Conservation (phyloP, 164 flowering plant genomes). For the Umbellularia californica region DNA sequence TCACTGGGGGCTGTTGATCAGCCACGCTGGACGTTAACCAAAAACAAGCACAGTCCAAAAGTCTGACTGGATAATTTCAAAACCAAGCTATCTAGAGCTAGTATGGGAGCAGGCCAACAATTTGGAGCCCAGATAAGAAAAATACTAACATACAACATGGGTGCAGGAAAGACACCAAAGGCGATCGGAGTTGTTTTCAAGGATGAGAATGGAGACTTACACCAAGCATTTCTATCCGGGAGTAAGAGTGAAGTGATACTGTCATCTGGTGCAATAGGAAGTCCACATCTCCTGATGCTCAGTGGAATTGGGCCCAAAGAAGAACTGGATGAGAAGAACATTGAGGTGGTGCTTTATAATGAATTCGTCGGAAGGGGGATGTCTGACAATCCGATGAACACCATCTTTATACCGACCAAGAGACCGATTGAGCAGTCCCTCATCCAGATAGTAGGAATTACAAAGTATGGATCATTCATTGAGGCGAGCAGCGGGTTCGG, state of each 20-base stretch:
- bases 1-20: too few relatives aligned
- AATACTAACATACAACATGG: neutral
- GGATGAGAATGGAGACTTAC: slow-evolving; percentile 69
- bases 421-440: slow-evolving; percentile 54
- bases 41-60: too few relatives aligned
- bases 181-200: slow-evolving; percentile 81
- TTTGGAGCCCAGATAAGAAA: too few relatives aligned
- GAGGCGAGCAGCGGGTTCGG: slow-evolving; percentile 91
- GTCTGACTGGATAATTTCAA: too few relatives aligned
- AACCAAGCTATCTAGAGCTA: too few relatives aligned
- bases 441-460: slow-evolving; percentile 84
- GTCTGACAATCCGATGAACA: slow-evolving; percentile 85
- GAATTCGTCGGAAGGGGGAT: slow-evolving; percentile 71
- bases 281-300: slow-evolving; percentile 73
- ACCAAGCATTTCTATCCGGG: slow-evolving; percentile 41
- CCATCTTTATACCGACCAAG: slow-evolving; percentile 58
- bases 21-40: too few relatives aligned
- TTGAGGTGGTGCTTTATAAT: slow-evolving; percentile 51
- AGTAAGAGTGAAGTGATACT: slow-evolving; percentile 58
- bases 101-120: too few relatives aligned
- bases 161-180: slow-evolving; percentile 51
- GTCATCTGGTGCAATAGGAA: slow-evolving; percentile 81
- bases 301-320: slow-evolving; percentile 79
- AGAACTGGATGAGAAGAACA: slow-evolving; percentile 56
- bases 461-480: slow-evolving; percentile 69